Evolutionary conservation across 208 protist genomes (phyloP).

Genomic region (Trypanosoma caninum): DNA sequence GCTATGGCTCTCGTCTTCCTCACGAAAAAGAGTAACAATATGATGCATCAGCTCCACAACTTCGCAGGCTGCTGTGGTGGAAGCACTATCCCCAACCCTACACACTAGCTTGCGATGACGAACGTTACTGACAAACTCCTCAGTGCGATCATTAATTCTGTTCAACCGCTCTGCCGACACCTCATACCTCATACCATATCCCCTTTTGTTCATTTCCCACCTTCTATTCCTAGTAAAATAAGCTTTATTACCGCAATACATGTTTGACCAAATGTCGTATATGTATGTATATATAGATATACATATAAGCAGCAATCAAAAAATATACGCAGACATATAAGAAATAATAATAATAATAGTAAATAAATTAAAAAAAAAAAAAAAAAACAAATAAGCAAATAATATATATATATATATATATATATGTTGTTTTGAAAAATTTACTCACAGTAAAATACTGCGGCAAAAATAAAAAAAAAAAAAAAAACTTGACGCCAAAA

Average conservation of each 20-base stretch:
- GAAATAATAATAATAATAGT: slow-evolving; percentile 2
- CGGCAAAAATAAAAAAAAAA: too few species aligned
- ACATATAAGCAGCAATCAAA: background rate
- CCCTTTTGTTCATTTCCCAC: too few species aligned
- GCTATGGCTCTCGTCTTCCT: slow-evolving; percentile 27
- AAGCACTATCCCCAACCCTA: slow-evolving; percentile 40
- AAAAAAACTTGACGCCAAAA: too few species aligned
- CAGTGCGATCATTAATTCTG: slow-evolving; percentile 42
- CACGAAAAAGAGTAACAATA: slow-evolving; percentile 57
- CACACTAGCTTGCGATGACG: slow-evolving; percentile 43
- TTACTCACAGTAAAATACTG: too few species aligned
- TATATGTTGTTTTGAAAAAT: too few species aligned
- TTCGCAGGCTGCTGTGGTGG: slow-evolving; percentile 56
- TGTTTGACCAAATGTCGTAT: too few species aligned
- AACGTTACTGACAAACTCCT: slow-evolving; percentile 60
- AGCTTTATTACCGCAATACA: too few species aligned
- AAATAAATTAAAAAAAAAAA: background rate
- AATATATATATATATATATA: slow-evolving; percentile 2
- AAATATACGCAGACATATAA: background rate
- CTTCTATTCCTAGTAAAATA: too few species aligned
- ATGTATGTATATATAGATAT: background rate
- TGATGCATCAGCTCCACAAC: slow-evolving; percentile 48
- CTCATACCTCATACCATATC: too few species aligned
- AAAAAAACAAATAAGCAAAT: background rate
- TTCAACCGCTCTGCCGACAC: slow-evolving; percentile 29